Percentiles rank a stretch among this genome's conserved stretches.
phyloP scores from a whole-genome alignment of 2,329 filamentous ascomycete genomes.

The Cladosporium austrohemisphaericum region DNA sequence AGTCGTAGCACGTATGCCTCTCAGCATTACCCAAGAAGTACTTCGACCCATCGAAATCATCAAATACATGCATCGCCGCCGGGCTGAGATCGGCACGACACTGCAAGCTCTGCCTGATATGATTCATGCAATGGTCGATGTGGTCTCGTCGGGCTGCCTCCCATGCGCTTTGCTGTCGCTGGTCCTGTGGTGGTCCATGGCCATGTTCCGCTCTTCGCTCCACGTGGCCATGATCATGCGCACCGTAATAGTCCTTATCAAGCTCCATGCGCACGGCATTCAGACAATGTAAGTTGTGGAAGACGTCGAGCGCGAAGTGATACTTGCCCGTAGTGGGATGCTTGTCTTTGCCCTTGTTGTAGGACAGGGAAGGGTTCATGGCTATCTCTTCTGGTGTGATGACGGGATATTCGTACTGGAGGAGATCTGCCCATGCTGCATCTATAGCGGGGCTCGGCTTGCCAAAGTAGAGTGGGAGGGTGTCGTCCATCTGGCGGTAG shows the following conservation, averaged over 20 bases:
- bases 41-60: background rate
- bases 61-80: background rate
- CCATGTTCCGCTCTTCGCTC: background rate
- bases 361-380: background rate
- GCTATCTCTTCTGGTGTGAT: background rate
- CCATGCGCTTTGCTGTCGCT: background rate
- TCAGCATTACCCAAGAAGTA: conserved; percentile 2
- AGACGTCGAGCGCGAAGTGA: conserved; percentile 3
- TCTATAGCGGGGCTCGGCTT: conserved; percentile 1
- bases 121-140: conserved; percentile 4
- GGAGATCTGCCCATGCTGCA: background rate
- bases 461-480: background rate
- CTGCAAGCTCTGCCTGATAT: conserved; percentile 1
- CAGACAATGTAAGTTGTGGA: background rate
- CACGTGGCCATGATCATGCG: background rate
- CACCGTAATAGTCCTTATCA: conserved; percentile 1
- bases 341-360: background rate
- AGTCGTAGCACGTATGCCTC: conserved; percentile 2
- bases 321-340: background rate
- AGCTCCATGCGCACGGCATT: background rate
- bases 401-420: background rate
- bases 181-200: background rate
- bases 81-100: background rate
- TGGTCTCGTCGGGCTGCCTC: background rate
- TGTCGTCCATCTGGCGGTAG: background rate